These are phyloP conservation scores for Gloeostereum incarnatum DNA, from an alignment of 768 basidiomycete genomes.

Conservation along the genomic window DNA sequence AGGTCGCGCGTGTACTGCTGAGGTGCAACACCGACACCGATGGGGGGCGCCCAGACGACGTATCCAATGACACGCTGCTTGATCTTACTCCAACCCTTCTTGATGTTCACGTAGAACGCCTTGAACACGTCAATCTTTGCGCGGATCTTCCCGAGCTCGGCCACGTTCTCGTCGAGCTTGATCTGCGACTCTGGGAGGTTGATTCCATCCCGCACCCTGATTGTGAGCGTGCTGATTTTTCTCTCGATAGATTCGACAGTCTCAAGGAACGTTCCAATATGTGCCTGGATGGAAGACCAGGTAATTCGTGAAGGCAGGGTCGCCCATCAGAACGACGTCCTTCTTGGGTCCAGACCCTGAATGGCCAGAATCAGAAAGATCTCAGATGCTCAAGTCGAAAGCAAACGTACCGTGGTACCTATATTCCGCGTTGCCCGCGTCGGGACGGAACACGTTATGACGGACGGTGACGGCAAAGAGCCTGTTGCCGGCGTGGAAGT, in stretches of 20 bases:
- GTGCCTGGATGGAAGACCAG: constrained; percentile 18
- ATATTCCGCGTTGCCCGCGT: constrained; percentile 17
- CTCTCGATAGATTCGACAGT: constrained; percentile 13
- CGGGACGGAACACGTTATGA: constrained; percentile 20
- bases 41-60: constrained; percentile 26
- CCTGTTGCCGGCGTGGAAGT: constrained; percentile 17
- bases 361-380: constrained; percentile 17
- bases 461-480: constrained; percentile 23
- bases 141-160: constrained; percentile 11
- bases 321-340: constrained; percentile 25
- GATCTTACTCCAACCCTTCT: constrained; percentile 19
- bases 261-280: too few species aligned
- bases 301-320: constrained; percentile 16
- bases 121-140: constrained; percentile 19
- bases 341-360: constrained; percentile 22
- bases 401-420: constrained; percentile 16
- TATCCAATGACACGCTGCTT: constrained; percentile 25
- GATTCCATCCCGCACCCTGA: too few species aligned
- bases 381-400: constrained; percentile 16
- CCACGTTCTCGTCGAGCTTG: constrained; percentile 10
- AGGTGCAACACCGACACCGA: constrained; percentile 16
- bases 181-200: constrained; percentile 2
- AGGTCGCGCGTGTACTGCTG: constrained; percentile 25
- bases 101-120: constrained; percentile 19
- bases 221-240: constrained; percentile 8